Percentiles rank a stretch among this genome's conserved stretches.
These are phyloP conservation scores for Pugionium dolabratum DNA, from an alignment of 345 rosid genomes.

Conservation along the genomic window DNA sequence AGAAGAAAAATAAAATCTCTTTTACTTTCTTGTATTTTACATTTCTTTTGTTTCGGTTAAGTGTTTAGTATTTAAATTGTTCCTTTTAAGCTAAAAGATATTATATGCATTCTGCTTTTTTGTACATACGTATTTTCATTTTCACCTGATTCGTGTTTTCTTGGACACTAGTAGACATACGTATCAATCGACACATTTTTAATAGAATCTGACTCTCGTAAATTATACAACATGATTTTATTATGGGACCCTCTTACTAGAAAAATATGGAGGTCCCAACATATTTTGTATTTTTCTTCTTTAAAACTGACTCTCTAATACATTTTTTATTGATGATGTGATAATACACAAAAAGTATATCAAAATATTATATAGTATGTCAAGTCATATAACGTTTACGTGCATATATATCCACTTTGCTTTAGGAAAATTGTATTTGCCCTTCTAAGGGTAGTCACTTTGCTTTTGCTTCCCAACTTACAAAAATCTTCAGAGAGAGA, in stretches of 20 bases:
- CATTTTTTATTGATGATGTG: constrained; percentile 36
- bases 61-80: constrained; percentile 18
- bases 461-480: constrained; percentile 27
- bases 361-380: constrained; percentile 14
- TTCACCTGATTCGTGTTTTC: constrained; percentile 37
- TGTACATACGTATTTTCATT: constrained; percentile 29
- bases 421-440: constrained; percentile 25
- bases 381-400: constrained; percentile 33
- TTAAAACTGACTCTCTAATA: constrained; percentile 29
- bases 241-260: not conserved
- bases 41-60: not conserved
- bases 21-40: not conserved
- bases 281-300: constrained; percentile 33
- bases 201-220: constrained; percentile 12
- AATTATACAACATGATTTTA: constrained; percentile 13
- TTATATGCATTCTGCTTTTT: constrained; percentile 32
- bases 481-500: constrained; percentile 30
- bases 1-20: not conserved
- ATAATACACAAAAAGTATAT: constrained; percentile 27
- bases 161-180: constrained; percentile 20
- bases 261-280: constrained; percentile 22
- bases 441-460: constrained; percentile 24
- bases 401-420: constrained; percentile 29
- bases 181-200: constrained; percentile 28
- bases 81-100: constrained; percentile 9